phyloP scores from a whole-genome alignment of 192 early-diverging fungal species.

The Coemansia aciculifera region DNA sequence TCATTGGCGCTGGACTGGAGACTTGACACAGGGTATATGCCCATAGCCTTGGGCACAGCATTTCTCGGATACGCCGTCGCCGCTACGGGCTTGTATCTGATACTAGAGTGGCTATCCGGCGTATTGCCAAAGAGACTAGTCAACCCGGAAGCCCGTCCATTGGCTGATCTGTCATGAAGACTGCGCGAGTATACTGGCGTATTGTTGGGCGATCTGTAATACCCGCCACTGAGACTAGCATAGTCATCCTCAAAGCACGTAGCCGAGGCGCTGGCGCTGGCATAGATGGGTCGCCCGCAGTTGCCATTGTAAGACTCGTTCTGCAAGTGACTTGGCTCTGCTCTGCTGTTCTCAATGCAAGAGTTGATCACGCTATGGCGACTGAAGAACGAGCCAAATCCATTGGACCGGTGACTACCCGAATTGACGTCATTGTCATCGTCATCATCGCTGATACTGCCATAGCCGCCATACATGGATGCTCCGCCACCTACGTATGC shows the following conservation, averaged over 20 bases:
- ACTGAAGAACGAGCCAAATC: constrained; percentile 1
- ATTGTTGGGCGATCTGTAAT: constrained; percentile 25
- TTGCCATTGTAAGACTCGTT: neutral
- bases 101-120: constrained; percentile 20
- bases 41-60: constrained; percentile 1
- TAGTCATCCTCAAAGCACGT: constrained; percentile 12
- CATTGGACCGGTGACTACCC: constrained; percentile 7
- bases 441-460: constrained; percentile 31
- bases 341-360: neutral
- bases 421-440: constrained; percentile 6
- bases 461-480: constrained; percentile 32
- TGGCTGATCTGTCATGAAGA: constrained; percentile 5
- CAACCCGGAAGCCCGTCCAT: neutral
- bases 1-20: neutral
- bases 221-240: neutral
- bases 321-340: neutral
- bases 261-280: neutral
- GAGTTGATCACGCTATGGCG: constrained; percentile 8
- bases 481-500: constrained; percentile 35
- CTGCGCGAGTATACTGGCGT: constrained; percentile 26
- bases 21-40: neutral
- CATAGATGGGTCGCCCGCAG: neutral
- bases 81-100: constrained; percentile 14
- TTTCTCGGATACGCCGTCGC: neutral
- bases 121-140: neutral